Base-by-base conservation (phyloP, 306 rosid species). In the Quercus suber region DNA sequence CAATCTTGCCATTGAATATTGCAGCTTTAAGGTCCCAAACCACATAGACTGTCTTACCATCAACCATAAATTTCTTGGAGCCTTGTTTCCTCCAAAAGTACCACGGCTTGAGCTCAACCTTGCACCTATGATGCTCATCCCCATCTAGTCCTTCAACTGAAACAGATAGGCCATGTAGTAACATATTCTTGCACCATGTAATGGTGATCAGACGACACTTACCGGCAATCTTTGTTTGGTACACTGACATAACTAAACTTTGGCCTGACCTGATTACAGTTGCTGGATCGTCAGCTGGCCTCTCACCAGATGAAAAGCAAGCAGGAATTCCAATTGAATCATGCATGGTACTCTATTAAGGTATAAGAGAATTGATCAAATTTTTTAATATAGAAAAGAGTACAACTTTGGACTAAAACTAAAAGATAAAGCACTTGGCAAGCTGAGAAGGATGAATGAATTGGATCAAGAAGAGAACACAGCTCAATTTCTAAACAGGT, bases 81-180 rank as follows among this genome's bases (percentile, higher is more conserved):
- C 99, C 99, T 74, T 90, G 92, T 80, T 91, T 94, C 73, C 93
- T 91, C 97, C 97, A 92, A 70, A 94, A 94, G 82, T 89, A 87
- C 99, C 99, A 94, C 30, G 99, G 97, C 28, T 94, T 94, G 41
- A 94, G 90, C 91, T 94, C 95, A 27, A 94, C 85, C 84, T 92
- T 94, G 86, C 97, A 92, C 17, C 83, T 83, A 19, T 86, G 82
- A 55, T 77, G 80, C 71, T 81, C 80, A 23, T 83, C 89, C 52
- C 88, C 90, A 45, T 84, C 88, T 14, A 82, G 83, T 28, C 85
- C 91, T 86, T 88, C 89, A 65, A 94, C 91, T 7, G 96, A 85
- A 59, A 94, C 90, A 23, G 91, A 92, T 5, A 94, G 87, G 27
- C 97, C 98, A 68, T 90, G 97, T 20, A 92, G 89, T 74, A 92